Conservation (phyloP, 2,329 filamentous ascomycete species). For the Pseudogymnoascus sp. region DNA sequence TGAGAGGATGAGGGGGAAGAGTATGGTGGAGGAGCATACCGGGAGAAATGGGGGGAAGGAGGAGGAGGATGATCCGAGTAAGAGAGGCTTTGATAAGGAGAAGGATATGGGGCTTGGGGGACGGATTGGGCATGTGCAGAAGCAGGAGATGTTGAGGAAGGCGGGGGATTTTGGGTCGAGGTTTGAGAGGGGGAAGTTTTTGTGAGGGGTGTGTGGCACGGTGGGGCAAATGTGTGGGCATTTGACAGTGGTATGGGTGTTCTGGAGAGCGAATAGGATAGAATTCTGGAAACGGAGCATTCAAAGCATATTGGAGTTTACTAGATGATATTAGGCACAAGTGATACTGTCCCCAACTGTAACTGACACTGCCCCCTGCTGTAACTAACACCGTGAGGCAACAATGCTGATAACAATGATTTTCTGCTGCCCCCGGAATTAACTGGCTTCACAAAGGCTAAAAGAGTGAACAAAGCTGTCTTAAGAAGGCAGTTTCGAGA, state of each 20-base stretch:
- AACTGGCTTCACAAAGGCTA: no score
- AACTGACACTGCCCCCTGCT: neutral
- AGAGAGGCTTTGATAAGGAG: conserved; percentile 78
- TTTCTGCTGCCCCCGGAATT: no score
- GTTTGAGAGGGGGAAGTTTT: conserved; percentile 64
- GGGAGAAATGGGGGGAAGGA: conserved; percentile 35
- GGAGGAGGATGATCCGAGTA: conserved; percentile 84
- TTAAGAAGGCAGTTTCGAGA: no score
- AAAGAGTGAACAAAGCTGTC: no score
- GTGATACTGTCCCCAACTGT: neutral
- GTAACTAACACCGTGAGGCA: neutral
- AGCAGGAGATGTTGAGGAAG: conserved; percentile 68
- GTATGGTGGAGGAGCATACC: conserved; percentile 43
- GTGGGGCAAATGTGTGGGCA: neutral
- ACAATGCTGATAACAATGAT: no score
- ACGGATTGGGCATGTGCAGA: conserved; percentile 63
- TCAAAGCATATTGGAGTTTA: neutral
- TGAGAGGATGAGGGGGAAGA: conserved; percentile 45
- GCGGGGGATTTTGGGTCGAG: conserved; percentile 73
- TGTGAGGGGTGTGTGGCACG: conserved; percentile 28
- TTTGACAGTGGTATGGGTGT: neutral
- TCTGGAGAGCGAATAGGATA: no score
- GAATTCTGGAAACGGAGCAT: neutral
- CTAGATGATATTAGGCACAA: neutral
- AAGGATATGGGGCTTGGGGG: conserved; percentile 83